Base-by-base conservation (phyloP, 768 basidiomycete species). In the Austroboletus festivus region DNA sequence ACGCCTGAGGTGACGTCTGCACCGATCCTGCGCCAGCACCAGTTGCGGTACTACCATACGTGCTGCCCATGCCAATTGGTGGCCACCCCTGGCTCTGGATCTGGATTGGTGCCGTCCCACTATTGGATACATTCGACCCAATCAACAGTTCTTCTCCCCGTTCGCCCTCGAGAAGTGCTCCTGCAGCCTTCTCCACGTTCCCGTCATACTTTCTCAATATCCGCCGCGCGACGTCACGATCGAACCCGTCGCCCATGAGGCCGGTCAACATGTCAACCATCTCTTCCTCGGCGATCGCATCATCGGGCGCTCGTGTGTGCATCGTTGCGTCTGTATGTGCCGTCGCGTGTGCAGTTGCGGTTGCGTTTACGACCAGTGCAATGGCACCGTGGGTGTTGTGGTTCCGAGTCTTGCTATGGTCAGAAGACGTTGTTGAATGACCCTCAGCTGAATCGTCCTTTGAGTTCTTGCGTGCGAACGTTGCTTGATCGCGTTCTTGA, bases 161-260 rank as follows among this genome's bases (percentile, higher is more conserved):
- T 50, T 81, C 77, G 3, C 80, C 80, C n/a, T 71, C 68, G 12
- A 83, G 53, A 10, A 82, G 69, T 2, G 81, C 81, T 39, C 73
- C 73, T 0, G 73, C 80, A 12, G 81, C 80, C 59, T 77, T 79
- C 40, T 78, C 71, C 46, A 78, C 67, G 51, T 86, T 72, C 20
- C 83, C 81, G 33, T 76, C 76, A 62, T 80, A 74, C 62, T 83
- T 83, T 46, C 78, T 71, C 47, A 85, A 70, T 19, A 86, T 73
- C n/a, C 75, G 71, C 23, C 76, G 76, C 7, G 75, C 80, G 18
- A 77, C 68, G 26, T 77, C 74, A 10, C 63, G 64, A 46, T 78
- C 75, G 38, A 70, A 56, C 6, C 50, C 60, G n/a, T 62, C 65
- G 18, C 65, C 73, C 72, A 76, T 73, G 54, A 78, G 57, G 2